phyloP scores from a whole-genome alignment of 768 basidiomycete genomes.

The Tricholoma terreum region DNA sequence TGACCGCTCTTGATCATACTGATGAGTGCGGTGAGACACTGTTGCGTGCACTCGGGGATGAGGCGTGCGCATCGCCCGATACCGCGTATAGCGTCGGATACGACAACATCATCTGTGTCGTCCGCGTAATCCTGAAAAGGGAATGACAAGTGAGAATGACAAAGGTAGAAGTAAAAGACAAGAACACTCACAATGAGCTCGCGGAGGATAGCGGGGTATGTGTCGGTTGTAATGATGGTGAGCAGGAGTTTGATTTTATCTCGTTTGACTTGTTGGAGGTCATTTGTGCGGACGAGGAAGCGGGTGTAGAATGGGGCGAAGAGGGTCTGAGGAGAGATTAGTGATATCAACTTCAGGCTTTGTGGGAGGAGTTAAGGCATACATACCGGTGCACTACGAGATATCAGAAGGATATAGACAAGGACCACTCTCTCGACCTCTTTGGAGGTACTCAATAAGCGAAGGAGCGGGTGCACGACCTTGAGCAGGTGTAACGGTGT shows the following conservation, averaged over 20 bases:
- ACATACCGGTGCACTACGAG: conserved; percentile 63
- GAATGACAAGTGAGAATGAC: background rate
- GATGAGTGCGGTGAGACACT: conserved; percentile 76
- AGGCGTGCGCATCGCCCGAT: conserved; percentile 72
- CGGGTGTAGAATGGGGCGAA: conserved; percentile 60
- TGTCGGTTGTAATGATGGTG: conserved; percentile 62
- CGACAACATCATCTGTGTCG: conserved; percentile 70
- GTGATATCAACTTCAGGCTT: background rate
- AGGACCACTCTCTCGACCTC: conserved; percentile 77
- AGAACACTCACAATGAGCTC: conserved; percentile 74
- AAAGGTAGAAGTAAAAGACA: background rate
- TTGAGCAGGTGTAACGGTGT: conserved; percentile 53
- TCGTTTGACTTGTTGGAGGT: conserved; percentile 62
- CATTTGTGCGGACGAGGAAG: conserved; percentile 69
- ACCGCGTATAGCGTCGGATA: conserved; percentile 70
- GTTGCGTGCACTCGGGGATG: conserved; percentile 64
- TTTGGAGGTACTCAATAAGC: conserved; percentile 63
- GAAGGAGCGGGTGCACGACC: conserved; percentile 69
- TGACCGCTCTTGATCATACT: conserved; percentile 73
- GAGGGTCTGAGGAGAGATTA: conserved; percentile 43
- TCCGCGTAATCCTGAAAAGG: conserved; percentile 69
- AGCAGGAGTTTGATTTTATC: conserved; percentile 75
- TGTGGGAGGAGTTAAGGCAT: background rate
- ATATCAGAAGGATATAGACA: conserved; percentile 66
- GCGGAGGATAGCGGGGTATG: conserved; percentile 65